Percentiles rank a stretch among this genome's conserved stretches.
Evolutionary conservation across 148 eudicot genomes (phyloP).

Genomic region (Amaranthus palmeri): DNA sequence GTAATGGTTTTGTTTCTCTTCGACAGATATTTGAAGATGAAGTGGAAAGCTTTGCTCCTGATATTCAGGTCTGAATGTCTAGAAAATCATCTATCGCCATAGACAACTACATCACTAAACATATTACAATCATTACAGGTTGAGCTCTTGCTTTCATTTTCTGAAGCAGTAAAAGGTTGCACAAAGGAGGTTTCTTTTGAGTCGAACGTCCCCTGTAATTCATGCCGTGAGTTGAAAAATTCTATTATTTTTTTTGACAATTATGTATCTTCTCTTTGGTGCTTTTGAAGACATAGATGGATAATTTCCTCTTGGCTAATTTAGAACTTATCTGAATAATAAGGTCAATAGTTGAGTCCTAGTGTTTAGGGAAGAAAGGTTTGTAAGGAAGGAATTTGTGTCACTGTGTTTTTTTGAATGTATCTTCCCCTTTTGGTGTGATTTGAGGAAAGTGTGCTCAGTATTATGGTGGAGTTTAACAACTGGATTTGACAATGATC

Average conservation of each 20-base stretch:
- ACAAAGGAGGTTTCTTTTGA: slow-evolving; percentile 68
- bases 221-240: slow-evolving; percentile 61
- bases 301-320: background rate
- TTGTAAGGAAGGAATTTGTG: background rate
- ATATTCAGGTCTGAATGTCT: slow-evolving; percentile 62
- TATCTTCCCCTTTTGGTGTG: background rate
- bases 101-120: background rate
- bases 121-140: slow-evolving; percentile 38
- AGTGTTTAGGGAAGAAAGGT: background rate
- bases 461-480: background rate
- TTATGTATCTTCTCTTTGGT: background rate
- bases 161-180: slow-evolving; percentile 89
- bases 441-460: background rate
- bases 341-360: background rate
- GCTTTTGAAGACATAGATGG: background rate
- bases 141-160: slow-evolving; percentile 69
- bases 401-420: background rate
- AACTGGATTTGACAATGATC: background rate
- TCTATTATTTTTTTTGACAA: background rate
- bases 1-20: slow-evolving; percentile 11
- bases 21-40: slow-evolving; percentile 77
- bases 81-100: background rate
- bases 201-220: slow-evolving; percentile 68
- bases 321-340: background rate
- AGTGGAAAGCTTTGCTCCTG: slow-evolving; percentile 53